phyloP scores from a whole-genome alignment of 169 alveolate genomes.

The Amoebophrya sp. region DNA sequence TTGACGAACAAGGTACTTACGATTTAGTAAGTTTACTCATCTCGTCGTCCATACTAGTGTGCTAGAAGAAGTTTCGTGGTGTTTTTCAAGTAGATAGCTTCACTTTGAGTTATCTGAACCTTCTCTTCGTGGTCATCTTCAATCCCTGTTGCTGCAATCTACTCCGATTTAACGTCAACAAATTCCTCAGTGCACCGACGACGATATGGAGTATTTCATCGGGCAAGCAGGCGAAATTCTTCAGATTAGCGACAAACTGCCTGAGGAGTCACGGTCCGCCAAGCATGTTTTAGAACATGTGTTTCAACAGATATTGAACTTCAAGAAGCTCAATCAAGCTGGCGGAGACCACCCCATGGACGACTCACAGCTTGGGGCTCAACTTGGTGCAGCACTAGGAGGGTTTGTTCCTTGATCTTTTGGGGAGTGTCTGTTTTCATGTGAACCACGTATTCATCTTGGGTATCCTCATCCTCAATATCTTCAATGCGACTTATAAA shows the following conservation, averaged over 20 bases:
- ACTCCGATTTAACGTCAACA: background rate
- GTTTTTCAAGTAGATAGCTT: no score
- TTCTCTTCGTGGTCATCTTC: no score
- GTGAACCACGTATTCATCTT: no score
- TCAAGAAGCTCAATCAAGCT: background rate
- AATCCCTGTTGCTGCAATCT: background rate
- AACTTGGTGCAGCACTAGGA: no score
- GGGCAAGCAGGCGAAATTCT: background rate
- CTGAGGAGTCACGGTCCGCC: background rate
- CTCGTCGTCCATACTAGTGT: no score
- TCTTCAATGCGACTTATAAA: no score
- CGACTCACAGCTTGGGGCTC: no score
- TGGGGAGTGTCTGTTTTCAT: no score
- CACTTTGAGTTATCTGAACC: background rate
- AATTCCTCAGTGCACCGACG: conserved; percentile 19
- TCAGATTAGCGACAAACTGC: background rate
- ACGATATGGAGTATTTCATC: background rate
- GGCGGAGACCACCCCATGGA: no score
- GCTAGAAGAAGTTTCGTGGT: no score
- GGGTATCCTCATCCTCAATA: no score
- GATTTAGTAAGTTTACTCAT: background rate
- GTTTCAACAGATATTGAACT: background rate
- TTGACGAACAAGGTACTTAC: background rate
- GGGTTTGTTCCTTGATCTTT: no score
- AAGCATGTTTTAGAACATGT: background rate